Evolutionary conservation across 2,329 filamentous ascomycete genomes (phyloP), one percentile per base, ranked within the genome.

Genomic region (Aspergillus sp.): DNA sequence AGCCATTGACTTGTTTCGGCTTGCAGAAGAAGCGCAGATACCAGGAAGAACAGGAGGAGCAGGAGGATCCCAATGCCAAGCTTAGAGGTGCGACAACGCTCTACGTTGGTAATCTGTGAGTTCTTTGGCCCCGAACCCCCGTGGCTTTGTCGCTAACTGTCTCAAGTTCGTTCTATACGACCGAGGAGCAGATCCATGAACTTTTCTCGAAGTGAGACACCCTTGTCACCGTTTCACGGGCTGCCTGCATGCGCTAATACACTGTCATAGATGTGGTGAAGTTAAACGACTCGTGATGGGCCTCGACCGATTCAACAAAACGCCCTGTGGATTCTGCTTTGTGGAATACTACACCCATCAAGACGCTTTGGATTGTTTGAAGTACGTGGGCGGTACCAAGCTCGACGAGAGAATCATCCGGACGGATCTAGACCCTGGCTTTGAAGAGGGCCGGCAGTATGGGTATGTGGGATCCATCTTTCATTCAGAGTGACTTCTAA

Each of bases 301-400:
- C 53, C 87, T 99, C 55, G 95, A 99, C 75, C 90, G 95, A 59
- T 96, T 95, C 82, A 90, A 90, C 78, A 99, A 99, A 82, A 99
- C 95, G 0, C 95, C 95, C 1, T 99, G 95, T 78, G 95, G 95
- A 46, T 99, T 99, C 83, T 99, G 95, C 83, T 99, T 99, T 73
- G 95, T 99, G 71, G 95, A 99, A 79, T 99, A 99, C 81, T 98
- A 97, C 81, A 97, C 89, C 31, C 95, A 98, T 76, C 90, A 96
- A 73, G 95, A 99, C 76, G 95, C 95, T 9, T 84, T 99, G 53
- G 95, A 99, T 76, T 98, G 94, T 78, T 89, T 99, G 88, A 99
- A 98, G 80, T 99, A 98, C 75, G 89, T 99, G 71, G 95, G 95
- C 57, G 95, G 95, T 59, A 99, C 95, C 39, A 99, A 99, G 81